Percentiles rank a stretch among this genome's conserved stretches.
phyloP scores from a whole-genome alignment of 2,329 filamentous ascomycete genomes.

The Paraconiothyrium brasiliense region DNA sequence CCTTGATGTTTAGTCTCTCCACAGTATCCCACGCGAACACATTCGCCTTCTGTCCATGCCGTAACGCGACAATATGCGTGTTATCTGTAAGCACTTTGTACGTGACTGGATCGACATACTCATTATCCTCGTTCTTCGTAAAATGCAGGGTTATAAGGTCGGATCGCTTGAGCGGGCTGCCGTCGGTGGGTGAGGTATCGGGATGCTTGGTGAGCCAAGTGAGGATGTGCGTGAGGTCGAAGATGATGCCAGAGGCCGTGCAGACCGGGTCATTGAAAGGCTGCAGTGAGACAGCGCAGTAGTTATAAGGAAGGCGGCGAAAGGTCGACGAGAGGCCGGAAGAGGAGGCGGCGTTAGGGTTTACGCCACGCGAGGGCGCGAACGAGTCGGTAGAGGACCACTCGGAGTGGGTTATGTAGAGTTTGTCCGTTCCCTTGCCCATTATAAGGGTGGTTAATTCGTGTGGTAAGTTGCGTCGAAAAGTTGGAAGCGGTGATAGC shows the following conservation, averaged over 20 bases:
- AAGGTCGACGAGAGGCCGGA: conserved; percentile 69
- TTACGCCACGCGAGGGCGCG: conserved; percentile 79
- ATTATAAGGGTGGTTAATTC: conserved; percentile 26
- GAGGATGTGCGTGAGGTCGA: conserved; percentile 93
- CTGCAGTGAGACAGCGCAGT: conserved; percentile 94
- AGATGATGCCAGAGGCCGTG: conserved; percentile 85
- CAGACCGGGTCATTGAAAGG: conserved; percentile 96
- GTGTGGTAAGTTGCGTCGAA: not conserved
- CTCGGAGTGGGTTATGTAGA: conserved; percentile 90
- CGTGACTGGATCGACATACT: conserved; percentile 94
- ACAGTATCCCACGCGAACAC: conserved; percentile 97
- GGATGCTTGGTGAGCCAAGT: conserved; percentile 96
- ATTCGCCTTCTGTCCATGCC: conserved; percentile 74
- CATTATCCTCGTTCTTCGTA: conserved; percentile 87
- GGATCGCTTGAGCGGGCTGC: conserved; percentile 77
- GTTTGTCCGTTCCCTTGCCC: conserved; percentile 55
- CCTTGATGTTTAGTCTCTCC: conserved; percentile 93
- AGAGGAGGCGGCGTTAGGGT: conserved; percentile 63
- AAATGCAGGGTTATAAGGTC: conserved; percentile 94
- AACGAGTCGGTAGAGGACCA: conserved; percentile 93
- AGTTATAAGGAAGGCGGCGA: conserved; percentile 94
- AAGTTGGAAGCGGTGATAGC: conserved; percentile 9
- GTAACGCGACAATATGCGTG: conserved; percentile 91
- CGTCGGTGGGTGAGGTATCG: conserved; percentile 89
- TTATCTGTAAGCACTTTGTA: conserved; percentile 99